phyloP scores from a whole-genome alignment of 2,329 filamentous ascomycete genomes.

The Aspergillus pseudoterreus region DNA sequence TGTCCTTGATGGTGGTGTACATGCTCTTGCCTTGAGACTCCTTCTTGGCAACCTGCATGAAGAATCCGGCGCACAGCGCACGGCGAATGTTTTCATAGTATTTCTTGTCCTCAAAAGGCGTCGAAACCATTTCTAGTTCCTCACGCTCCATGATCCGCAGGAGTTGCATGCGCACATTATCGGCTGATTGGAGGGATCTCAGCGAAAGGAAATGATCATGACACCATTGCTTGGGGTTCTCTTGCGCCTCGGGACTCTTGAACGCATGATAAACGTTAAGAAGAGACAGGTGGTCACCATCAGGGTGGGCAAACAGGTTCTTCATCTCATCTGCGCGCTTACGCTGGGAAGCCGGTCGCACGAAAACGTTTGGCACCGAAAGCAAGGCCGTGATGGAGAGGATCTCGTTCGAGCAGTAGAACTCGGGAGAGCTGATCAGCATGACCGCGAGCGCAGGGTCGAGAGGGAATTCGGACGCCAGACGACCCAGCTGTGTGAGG shows the following conservation, averaged over 20 bases:
- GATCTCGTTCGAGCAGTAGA: constrained; percentile 98
- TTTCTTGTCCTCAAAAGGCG: constrained; percentile 88
- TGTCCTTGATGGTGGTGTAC: constrained; percentile 94
- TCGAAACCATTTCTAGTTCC: constrained; percentile 80
- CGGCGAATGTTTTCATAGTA: constrained; percentile 98
- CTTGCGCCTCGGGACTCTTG: constrained; percentile 68
- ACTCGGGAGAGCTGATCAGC: constrained; percentile 95
- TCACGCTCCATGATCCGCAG: constrained; percentile 96
- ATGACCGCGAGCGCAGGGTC: constrained; percentile 94
- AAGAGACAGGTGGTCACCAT: constrained; percentile 93
- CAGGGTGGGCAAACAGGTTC: constrained; percentile 81
- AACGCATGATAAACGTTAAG: constrained; percentile 98
- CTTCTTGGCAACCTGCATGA: constrained; percentile 98
- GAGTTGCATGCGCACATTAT: constrained; percentile 88
- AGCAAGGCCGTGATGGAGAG: constrained; percentile 90
- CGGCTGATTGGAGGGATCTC: constrained; percentile 83
- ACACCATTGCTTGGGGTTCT: constrained; percentile 85
- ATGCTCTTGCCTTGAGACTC: constrained; percentile 76
- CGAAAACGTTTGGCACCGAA: constrained; percentile 90
- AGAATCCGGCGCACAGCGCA: constrained; percentile 90
- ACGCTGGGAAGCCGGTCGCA: constrained; percentile 77
- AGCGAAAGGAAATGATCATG: constrained; percentile 93
- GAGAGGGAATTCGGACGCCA: constrained; percentile 92
- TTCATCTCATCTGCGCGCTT: constrained; percentile 98
- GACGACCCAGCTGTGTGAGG: constrained; percentile 75